These are phyloP conservation scores for Sophora flavescens DNA, from an alignment of 306 rosid genomes.

Conservation along the genomic window DNA sequence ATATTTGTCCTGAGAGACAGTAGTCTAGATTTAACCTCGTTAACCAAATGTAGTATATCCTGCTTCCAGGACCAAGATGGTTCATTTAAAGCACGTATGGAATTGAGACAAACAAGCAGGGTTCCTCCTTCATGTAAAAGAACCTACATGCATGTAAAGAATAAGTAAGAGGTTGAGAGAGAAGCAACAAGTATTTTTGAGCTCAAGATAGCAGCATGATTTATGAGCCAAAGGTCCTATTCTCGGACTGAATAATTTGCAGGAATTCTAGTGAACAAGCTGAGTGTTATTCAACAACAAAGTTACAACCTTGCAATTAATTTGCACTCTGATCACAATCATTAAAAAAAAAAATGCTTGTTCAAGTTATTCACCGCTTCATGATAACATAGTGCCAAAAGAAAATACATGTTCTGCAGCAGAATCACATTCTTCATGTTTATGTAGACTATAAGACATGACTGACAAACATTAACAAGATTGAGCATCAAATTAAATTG, in stretches of 20 bases:
- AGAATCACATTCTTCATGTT: slow-evolving; percentile 25
- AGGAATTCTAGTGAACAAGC: slow-evolving; percentile 2
- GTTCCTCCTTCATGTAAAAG: slow-evolving; percentile 98
- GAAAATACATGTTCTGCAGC: slow-evolving; percentile 22
- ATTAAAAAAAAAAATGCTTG: slow-evolving; percentile 1
- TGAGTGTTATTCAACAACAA: not conserved
- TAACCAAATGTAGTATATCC: slow-evolving; percentile 55
- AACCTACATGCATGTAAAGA: slow-evolving; percentile 66
- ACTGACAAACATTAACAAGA: slow-evolving; percentile 7
- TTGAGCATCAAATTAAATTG: slow-evolving; percentile 38
- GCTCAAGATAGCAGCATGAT: slow-evolving; percentile 19
- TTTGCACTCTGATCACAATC: slow-evolving; percentile 11
- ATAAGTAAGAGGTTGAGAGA: not conserved
- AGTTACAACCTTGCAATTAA: not conserved
- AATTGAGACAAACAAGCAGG: slow-evolving; percentile 91
- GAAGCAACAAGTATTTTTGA: slow-evolving; percentile 15
- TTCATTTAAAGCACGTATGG: slow-evolving; percentile 81
- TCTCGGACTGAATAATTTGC: not conserved
- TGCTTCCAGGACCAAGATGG: slow-evolving; percentile 95
- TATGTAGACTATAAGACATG: slow-evolving; percentile 24
- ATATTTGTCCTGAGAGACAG: slow-evolving; percentile 39
- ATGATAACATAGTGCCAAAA: slow-evolving; percentile 11
- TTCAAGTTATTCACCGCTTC: slow-evolving; percentile 13
- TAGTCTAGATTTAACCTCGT: slow-evolving; percentile 58
- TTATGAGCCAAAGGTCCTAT: not conserved